Evolutionary conservation across 164 flowering plant species (phyloP).

Genomic region (Akebia trifoliata): DNA sequence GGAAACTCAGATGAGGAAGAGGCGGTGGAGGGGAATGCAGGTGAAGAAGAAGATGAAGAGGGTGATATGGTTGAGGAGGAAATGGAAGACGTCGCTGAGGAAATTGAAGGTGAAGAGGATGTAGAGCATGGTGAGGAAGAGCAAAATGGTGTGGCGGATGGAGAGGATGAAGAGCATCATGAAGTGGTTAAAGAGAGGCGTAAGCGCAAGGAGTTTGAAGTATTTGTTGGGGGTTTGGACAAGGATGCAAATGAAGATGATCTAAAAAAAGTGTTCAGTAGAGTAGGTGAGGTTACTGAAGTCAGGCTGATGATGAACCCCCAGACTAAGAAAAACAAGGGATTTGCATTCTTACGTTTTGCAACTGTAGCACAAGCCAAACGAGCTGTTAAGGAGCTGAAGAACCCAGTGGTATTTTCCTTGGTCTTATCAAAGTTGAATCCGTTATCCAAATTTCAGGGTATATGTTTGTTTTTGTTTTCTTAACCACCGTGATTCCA

Average conservation of each 20-base stretch:
- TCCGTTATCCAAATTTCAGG: constrained; percentile 9
- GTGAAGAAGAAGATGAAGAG: constrained; percentile 55
- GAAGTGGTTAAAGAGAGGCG: constrained; percentile 84
- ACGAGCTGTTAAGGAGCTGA: constrained; percentile 73
- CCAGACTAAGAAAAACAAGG: constrained; percentile 91
- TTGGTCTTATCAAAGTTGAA: constrained; percentile 15
- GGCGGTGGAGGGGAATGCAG: constrained; percentile 44
- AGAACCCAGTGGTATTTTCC: constrained; percentile 69
- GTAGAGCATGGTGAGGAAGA: constrained; percentile 46
- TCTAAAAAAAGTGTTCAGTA: constrained; percentile 68
- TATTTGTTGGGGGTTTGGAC: constrained; percentile 94
- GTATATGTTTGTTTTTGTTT: no score
- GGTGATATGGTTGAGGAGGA: constrained; percentile 51
- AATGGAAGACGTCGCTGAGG: constrained; percentile 58
- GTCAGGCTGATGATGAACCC: constrained; percentile 93
- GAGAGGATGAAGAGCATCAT: constrained; percentile 78
- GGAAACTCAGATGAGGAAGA: constrained; percentile 52
- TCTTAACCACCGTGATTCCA: constrained; percentile 30
- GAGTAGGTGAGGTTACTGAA: constrained; percentile 78
- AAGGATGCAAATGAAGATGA: constrained; percentile 90
- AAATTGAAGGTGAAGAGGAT: constrained; percentile 49
- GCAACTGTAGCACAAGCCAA: constrained; percentile 88
- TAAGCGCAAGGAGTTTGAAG: constrained; percentile 90
- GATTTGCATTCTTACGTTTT: constrained; percentile 96
- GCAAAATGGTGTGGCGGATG: constrained; percentile 40